Evolutionary conservation across 768 basidiomycete genomes (phyloP).

Genomic region (Leccinum olivaceopallidum): DNA sequence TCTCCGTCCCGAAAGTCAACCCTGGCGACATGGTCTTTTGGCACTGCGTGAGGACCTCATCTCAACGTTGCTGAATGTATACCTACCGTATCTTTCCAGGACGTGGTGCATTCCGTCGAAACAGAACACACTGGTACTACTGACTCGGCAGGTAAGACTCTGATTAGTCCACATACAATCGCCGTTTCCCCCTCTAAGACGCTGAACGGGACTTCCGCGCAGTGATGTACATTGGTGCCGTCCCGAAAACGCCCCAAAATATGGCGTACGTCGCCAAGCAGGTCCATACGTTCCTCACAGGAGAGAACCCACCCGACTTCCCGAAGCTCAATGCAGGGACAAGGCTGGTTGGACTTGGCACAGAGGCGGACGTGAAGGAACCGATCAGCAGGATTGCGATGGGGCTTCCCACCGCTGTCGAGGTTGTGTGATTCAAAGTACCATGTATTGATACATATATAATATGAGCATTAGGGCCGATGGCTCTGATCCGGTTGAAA

Average conservation of each 20-base stretch:
- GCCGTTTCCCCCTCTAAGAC: not conserved
- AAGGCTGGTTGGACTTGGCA: constrained; percentile 40
- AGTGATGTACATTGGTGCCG: constrained; percentile 82
- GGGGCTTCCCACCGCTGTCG: constrained; percentile 38
- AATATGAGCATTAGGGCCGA: no score
- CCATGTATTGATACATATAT: no score
- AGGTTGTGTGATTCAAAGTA: constrained; percentile 9
- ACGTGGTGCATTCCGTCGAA: constrained; percentile 49
- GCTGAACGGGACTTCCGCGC: constrained; percentile 2
- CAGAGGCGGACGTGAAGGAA: constrained; percentile 38
- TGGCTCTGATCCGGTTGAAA: no score
- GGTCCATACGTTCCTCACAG: constrained; percentile 57
- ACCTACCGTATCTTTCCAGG: constrained; percentile 28
- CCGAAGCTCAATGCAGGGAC: constrained; percentile 46
- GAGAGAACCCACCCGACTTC: constrained; percentile 73
- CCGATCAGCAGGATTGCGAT: constrained; percentile 41
- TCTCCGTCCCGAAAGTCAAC: constrained; percentile 64
- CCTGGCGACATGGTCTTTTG: constrained; percentile 83
- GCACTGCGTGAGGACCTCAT: constrained; percentile 51
- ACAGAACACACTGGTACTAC: constrained; percentile 50
- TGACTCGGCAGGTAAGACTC: constrained; percentile 55
- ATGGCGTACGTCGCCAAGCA: constrained; percentile 61
- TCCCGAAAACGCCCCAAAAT: constrained; percentile 65
- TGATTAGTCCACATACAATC: not conserved
- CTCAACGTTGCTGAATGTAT: not conserved